Evolutionary conservation across 371 early-diverging fungal genomes (phyloP).

Genomic region (Conidiobolus incongruus): DNA sequence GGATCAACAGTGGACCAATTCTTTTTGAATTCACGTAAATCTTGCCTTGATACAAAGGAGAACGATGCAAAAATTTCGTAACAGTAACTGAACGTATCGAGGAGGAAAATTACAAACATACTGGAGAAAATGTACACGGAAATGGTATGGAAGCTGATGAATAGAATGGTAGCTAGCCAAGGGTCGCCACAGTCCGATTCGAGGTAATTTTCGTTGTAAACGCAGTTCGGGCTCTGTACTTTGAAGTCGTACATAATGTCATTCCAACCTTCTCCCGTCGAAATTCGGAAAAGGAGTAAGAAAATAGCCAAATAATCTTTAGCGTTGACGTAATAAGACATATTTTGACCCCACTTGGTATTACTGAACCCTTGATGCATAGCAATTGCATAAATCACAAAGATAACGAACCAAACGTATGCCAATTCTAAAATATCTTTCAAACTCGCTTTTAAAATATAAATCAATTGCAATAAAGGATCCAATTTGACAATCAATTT

Average conservation of each 20-base stretch:
- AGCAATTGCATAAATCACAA: no score
- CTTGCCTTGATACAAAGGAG: slow-evolving; percentile 31
- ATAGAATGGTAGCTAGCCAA: slow-evolving; percentile 31
- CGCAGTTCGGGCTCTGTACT: slow-evolving; percentile 31
- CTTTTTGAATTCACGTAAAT: slow-evolving; percentile 36
- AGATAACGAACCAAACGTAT: no score
- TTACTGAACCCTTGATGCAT: no score
- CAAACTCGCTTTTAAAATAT: no score
- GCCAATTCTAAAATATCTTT: no score
- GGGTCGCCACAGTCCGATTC: slow-evolving; percentile 39
- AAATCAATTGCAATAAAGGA: no score
- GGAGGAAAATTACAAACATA: slow-evolving; percentile 44
- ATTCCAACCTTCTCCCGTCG: slow-evolving; percentile 54
- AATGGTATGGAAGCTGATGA: slow-evolving; percentile 39
- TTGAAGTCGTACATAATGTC: slow-evolving; percentile 41
- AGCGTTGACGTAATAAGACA: no score
- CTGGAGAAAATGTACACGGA: slow-evolving; percentile 53
- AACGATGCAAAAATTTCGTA: slow-evolving; percentile 34
- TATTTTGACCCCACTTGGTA: no score
- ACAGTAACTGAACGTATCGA: slow-evolving; percentile 45
- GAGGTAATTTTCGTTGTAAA: slow-evolving; percentile 19
- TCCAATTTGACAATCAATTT: no score
- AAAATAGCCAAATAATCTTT: no score
- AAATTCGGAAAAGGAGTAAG: slow-evolving; percentile 36
- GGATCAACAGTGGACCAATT: slow-evolving; percentile 30